These are phyloP conservation scores for Ophiostoma sp. DNA, from an alignment of 2,329 filamentous ascomycete species.

Conservation along the genomic window DNA sequence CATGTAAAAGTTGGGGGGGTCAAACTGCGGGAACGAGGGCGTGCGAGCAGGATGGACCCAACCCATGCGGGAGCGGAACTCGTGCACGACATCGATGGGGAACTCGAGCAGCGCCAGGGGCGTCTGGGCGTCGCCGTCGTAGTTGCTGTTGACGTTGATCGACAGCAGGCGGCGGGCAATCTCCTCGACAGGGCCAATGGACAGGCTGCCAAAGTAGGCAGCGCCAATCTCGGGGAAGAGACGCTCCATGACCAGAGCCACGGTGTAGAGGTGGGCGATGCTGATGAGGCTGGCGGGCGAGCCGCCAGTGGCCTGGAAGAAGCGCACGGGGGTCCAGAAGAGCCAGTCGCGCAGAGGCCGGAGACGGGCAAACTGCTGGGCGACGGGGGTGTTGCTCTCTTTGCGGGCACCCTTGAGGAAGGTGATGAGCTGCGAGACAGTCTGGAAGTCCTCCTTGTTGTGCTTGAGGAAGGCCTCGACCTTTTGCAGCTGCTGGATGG, in stretches of 20 bases:
- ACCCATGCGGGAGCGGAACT: conserved; percentile 65
- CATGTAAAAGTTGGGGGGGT: conserved; percentile 51
- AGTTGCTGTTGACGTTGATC: conserved; percentile 56
- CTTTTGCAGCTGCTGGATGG: conserved; percentile 61
- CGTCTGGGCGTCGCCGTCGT: conserved; percentile 48
- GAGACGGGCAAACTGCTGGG: conserved; percentile 84
- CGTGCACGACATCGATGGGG: conserved; percentile 62
- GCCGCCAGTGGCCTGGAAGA: conserved; percentile 67
- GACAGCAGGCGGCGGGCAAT: conserved; percentile 71
- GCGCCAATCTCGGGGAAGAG: conserved; percentile 88
- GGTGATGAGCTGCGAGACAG: conserved; percentile 62
- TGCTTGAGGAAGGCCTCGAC: conserved; percentile 64
- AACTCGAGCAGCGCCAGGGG: conserved; percentile 66
- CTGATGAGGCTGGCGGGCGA: conserved; percentile 76
- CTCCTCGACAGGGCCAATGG: conserved; percentile 76
- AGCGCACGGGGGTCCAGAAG: conserved; percentile 87
- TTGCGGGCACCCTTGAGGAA: conserved; percentile 69
- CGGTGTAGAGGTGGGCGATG: conserved; percentile 86
- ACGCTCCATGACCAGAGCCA: conserved; percentile 80
- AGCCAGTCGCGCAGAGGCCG: conserved; percentile 87
- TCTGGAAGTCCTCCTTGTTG: conserved; percentile 62
- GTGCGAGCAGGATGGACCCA: conserved; percentile 58
- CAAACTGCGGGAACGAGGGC: conserved; percentile 57
- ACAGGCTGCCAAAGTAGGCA: conserved; percentile 78
- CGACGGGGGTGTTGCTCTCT: conserved; percentile 62